These are phyloP conservation scores for Blumeria graminis DNA, from an alignment of 2,329 filamentous ascomycete species.

Conservation along the genomic window DNA sequence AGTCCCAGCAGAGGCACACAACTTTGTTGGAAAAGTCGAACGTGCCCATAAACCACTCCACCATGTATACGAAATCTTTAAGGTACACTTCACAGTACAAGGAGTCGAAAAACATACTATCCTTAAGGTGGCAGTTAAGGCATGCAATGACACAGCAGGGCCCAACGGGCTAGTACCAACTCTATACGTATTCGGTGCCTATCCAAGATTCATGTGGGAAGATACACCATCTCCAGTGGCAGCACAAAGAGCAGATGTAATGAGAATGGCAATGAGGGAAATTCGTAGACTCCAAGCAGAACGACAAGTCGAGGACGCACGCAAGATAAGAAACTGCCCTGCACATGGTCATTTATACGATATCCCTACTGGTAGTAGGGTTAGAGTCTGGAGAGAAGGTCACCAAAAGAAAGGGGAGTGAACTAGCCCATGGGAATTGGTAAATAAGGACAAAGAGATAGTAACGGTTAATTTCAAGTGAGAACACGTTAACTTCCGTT, in stretches of 20 bases:
- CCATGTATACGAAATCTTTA: not conserved
- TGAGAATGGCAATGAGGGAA: conserved; percentile 3
- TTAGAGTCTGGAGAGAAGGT: conserved; percentile 3
- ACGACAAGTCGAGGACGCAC: not conserved
- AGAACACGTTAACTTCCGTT: not conserved
- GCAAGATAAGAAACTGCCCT: not conserved
- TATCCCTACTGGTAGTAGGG: not conserved
- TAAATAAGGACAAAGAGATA: not conserved
- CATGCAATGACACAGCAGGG: not conserved
- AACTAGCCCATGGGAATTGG: not conserved
- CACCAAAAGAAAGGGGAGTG: not conserved
- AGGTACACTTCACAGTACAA: not conserved
- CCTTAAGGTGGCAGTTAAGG: conserved; percentile 1
- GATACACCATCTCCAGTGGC: not conserved
- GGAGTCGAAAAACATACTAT: not conserved
- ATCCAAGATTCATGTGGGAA: not conserved
- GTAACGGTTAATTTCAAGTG: not conserved
- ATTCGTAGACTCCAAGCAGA: conserved; percentile 1
- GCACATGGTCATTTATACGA: not conserved
- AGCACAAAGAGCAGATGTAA: not conserved
- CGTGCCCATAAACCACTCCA: not conserved
- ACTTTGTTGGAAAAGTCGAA: conserved; percentile 3
- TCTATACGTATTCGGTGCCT: not conserved
- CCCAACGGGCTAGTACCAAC: not conserved
- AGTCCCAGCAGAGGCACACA: conserved; percentile 1